Conservation (phyloP, 805 yeast species). For the Scheffersomyces lignosus region DNA sequence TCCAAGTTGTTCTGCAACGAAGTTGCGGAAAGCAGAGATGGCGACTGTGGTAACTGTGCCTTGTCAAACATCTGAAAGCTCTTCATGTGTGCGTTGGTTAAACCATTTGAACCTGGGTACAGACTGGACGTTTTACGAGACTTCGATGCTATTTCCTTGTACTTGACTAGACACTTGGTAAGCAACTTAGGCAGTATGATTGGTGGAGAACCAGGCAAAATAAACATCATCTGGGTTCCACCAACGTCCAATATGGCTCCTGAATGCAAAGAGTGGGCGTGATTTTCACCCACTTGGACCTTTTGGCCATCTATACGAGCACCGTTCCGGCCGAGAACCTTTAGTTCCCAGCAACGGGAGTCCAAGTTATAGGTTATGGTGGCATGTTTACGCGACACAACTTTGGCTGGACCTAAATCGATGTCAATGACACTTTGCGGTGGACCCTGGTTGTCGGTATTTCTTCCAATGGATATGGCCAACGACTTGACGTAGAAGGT, state of each 20-base stretch:
- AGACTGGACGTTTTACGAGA: conserved; percentile 13
- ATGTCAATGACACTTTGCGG: conserved; percentile 55
- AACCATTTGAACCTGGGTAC: conserved; percentile 10
- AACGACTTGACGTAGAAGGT: conserved; percentile 86
- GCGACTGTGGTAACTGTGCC: conserved; percentile 36
- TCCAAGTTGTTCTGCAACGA: conserved; percentile 47
- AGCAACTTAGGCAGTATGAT: conserved; percentile 53
- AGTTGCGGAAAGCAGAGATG: conserved; percentile 38
- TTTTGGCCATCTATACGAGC: conserved; percentile 81
- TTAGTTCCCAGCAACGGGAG: conserved; percentile 81
- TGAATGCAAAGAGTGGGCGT: conserved; percentile 62
- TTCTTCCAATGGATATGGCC: conserved; percentile 81
- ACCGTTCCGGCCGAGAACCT: conserved; percentile 87
- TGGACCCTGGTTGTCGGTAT: conserved; percentile 45
- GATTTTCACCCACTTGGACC: conserved; percentile 47
- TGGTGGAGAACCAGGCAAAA: conserved; percentile 88
- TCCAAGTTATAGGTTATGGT: conserved; percentile 73
- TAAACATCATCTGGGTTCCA: conserved; percentile 98
- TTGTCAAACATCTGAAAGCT: conserved; percentile 59
- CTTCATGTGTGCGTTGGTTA: conserved; percentile 25
- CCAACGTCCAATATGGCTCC: conserved; percentile 96
- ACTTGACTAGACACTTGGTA: conserved; percentile 34
- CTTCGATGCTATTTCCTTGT: conserved; percentile 23
- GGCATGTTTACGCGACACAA: conserved; percentile 93
- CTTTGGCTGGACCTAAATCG: conserved; percentile 95